Evolutionary conservation across 371 early-diverging fungal species (phyloP), one percentile per base, ranked within the genome.

Genomic region (Mortierella sp.): DNA sequence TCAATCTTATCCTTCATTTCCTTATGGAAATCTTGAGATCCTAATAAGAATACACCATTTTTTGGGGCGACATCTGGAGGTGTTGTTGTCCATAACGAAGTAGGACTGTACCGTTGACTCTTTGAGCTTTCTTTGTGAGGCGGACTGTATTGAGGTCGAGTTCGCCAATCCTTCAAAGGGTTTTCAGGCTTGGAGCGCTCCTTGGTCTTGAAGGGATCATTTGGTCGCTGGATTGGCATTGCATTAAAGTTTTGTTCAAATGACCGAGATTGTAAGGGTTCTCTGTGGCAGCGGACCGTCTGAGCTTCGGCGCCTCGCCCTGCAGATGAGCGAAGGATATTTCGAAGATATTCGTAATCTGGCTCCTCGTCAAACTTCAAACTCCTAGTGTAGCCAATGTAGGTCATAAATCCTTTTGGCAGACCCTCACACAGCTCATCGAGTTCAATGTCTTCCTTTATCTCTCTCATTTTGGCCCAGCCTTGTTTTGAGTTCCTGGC

Each of bases 331-430:
- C 68, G 76, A 42, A 91, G 67, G n/a, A 87, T 56, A 9, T 70
- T 76, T 15, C 86, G 83, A 34, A 90, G 64, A 61, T 86, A 82
- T 40, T 93, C 92, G 84, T 99, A 99, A 83, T 99, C 95, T 12
- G 99, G 99, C 49, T 91, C 87, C 68, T 98, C 96, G 51, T 94
- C 93, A 78, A 97, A 99, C 62, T 89, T 89, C 61, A 98, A 87
- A 43, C 86, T 85, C 60, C 98, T 86, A 3, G 94, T 90, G 76
- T 99, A 98, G 1, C 86, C 86, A 35, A 90, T 85, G 66, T 85
- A 90, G 19, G 85, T 83, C 77, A 89, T 68, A 28, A 91, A 83
- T 0, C 88, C 91, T 26, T 49, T 64, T 2, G 90, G 90, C 32
- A 87, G 63, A 2, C 90, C 91, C 8, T 85, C 83, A 68, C 88